Evolutionary conservation across 164 flowering plant species (phyloP), one percentile per base, ranked within the genome.

Genomic region (Sedum album): DNA sequence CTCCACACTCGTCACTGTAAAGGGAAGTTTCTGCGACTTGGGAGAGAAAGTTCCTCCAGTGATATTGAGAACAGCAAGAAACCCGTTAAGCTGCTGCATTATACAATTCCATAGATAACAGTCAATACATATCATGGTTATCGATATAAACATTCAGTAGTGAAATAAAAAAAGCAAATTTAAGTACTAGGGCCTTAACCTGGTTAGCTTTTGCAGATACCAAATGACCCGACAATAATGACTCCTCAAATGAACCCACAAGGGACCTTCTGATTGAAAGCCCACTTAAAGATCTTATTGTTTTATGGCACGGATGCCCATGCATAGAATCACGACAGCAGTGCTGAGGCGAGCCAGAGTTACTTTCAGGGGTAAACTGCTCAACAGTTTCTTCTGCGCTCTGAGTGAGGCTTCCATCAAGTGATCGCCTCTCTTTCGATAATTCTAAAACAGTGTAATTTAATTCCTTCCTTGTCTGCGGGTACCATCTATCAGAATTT

Each of bases 11-110:
- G 88, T 79, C 20, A 89, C 98, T 82, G 93, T n/a, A n/a, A n/a
- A n/a, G n/a, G n/a, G n/a, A n/a, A n/a, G n/a, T n/a, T n/a, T n/a
- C n/a, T n/a, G n/a, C 17, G 92, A 78, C 67, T 86, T 81, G 2
- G 94, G 98, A 5, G 94, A 89, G 74, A 90, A 89, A 72, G 66
- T 84, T 60, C 98, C 98, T 18, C 97, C 92, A 66, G 86, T 84
- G 55, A 90, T 77, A 75, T 83, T n/a, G n/a, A n/a, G n/a, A n/a
- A n/a, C n/a, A n/a, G n/a, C n/a, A n/a, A n/a, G n/a, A n/a, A n/a
- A n/a, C 38, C 97, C 98, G 78, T 89, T 92, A 71, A 93, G 85
- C 72, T 38, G 80, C 98, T 90, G 80, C 68, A 25, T 18, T 66
- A 42, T 21, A 35, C 35, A 51, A 6, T 65, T 41, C n/a, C 31